phyloP scores from a whole-genome alignment of 1,284 basidiomycete species.

The Leccinum fuscescens region DNA sequence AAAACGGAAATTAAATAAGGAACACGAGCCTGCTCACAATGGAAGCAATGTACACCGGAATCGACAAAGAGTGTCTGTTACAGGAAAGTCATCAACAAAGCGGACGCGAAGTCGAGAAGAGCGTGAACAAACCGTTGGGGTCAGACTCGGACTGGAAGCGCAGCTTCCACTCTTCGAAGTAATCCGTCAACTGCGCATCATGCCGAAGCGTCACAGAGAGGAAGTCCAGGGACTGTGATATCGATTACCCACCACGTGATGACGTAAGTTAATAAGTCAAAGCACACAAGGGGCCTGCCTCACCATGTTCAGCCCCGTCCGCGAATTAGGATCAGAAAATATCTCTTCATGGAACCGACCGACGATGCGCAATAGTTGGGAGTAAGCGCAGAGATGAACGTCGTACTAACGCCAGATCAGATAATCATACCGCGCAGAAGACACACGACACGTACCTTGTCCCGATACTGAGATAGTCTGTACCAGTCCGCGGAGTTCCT shows the following conservation, averaged over 20 bases:
- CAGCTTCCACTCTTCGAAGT: slow-evolving; percentile 61
- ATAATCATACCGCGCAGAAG: neutral
- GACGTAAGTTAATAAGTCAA: neutral
- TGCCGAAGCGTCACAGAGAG: slow-evolving; percentile 58
- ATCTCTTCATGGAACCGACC: slow-evolving; percentile 62
- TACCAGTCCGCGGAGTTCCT: slow-evolving; percentile 78
- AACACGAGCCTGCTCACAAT: slow-evolving; percentile 6
- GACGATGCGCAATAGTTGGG: slow-evolving; percentile 65
- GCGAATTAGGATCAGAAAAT: too few species aligned
- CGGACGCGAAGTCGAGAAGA: too few species aligned
- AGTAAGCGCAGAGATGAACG: slow-evolving; percentile 72
- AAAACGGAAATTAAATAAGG: neutral
- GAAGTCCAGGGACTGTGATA: slow-evolving; percentile 60
- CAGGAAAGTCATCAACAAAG: too few species aligned
- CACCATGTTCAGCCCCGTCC: too few species aligned
- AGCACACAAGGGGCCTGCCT: too few species aligned
- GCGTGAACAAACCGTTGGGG: slow-evolving; percentile 42
- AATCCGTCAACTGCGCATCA: slow-evolving; percentile 55
- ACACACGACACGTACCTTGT: slow-evolving; percentile 41
- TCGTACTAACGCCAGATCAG: slow-evolving; percentile 50
- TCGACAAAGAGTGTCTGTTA: too few species aligned
- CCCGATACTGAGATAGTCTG: slow-evolving; percentile 54
- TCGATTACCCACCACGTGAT: neutral
- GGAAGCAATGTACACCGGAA: too few species aligned
- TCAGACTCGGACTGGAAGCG: slow-evolving; percentile 59